Evolutionary conservation across 139 green algal species (phyloP).

Genomic region (Chlamydomonas eustigma): DNA sequence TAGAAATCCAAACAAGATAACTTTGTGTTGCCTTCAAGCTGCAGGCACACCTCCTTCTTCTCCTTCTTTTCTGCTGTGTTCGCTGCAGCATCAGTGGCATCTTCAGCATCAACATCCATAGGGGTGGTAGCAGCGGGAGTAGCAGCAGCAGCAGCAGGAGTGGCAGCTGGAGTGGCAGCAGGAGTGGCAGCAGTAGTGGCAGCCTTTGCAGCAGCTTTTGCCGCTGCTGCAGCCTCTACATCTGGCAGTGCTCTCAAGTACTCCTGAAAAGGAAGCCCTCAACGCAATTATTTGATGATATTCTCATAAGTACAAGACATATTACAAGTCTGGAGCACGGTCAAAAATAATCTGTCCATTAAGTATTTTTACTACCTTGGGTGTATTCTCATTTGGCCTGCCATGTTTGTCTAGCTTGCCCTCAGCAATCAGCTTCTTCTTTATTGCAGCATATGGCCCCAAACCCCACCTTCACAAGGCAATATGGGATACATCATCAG

Average conservation of each 20-base stretch:
- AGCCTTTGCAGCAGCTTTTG: not conserved
- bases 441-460: constrained; percentile 87
- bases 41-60: constrained; percentile 6
- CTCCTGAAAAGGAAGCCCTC: not conserved
- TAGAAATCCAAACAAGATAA: not conserved
- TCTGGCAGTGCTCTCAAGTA: constrained; percentile 1
- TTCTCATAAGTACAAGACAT: too few relatives aligned
- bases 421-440: constrained; percentile 96
- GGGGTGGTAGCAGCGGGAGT: not conserved
- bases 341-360: too few relatives aligned
- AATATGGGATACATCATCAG: constrained; percentile 90
- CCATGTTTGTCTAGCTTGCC: constrained; percentile 97
- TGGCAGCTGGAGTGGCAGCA: constrained; percentile 17
- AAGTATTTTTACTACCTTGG: too few relatives aligned
- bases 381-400: constrained; percentile 90
- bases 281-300: not conserved
- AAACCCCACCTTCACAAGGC: constrained; percentile 91
- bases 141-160: constrained; percentile 4
- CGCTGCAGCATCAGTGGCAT: constrained; percentile 18
- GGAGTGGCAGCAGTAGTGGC: constrained; percentile 7
- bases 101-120: not conserved
- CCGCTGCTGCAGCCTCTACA: not conserved
- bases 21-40: not conserved
- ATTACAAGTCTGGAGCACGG: too few relatives aligned
- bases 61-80: constrained; percentile 12